Evolutionary conservation across 1,284 basidiomycete genomes (phyloP), one percentile per base, ranked within the genome.

Genomic region (Pholiota adiposa): DNA sequence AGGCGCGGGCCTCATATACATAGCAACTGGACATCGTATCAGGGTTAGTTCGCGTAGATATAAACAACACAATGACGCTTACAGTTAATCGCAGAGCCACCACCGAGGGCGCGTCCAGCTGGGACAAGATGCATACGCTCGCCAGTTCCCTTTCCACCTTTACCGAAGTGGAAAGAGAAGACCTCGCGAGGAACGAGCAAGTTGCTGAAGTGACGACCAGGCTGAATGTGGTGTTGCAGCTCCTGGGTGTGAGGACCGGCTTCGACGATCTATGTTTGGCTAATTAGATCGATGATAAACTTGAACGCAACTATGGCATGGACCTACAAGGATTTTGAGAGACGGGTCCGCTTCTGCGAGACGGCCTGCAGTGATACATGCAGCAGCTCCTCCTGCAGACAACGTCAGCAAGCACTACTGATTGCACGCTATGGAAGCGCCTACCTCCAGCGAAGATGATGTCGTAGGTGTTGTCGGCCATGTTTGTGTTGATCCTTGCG

Each of bases 31-130:
- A 8, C 23, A 29, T 27, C 19, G 1, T 25, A 58, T 14, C 48
- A 48, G 34, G 9, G 31, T 40, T 46, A 3, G 3, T 14, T 21
- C 12, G 50, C 11, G 12, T 44, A 3, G 12, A 25, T 1, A 48
- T 11, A 27, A 48, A 23, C 36, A 16, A 4, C 7, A 18, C 14
- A 8, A 11, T 54, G 9, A 21, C 3, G 16, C 82, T 27, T 58
- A 86, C 86, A 87, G 65, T 88, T 87, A 16, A 88, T 77, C 58
- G 75, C 73, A 1, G 85, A 86, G 0, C 85, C 86, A 0, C 87
- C 87, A 7, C 87, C 87, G 0, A 89, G 66, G 38, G 78, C 81
- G 43, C 79, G 75, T 0, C 81, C 86, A 33, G 73, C 70, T 0
- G 76, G 74, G 12, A 83, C 76, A 29, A 80, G 55, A 3, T 73